Evolutionary conservation across 345 rosid species (phyloP).

Genomic region (Dovyalis caffra): DNA sequence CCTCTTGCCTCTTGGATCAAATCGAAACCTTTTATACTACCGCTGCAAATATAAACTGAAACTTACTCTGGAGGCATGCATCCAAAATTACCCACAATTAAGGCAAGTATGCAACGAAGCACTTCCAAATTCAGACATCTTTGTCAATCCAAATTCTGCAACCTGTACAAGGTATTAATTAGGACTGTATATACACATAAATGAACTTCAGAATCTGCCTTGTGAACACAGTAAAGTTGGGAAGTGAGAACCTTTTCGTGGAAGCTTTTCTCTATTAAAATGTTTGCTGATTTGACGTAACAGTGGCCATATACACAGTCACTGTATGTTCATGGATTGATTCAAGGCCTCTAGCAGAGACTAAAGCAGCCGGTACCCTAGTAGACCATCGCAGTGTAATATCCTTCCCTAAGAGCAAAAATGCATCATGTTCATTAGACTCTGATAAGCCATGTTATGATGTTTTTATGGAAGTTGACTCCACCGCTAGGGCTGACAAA

Average conservation of each 20-base stretch:
- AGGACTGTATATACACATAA: constrained; percentile 55
- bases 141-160: constrained; percentile 88
- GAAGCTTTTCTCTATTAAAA: constrained; percentile 75
- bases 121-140: constrained; percentile 74
- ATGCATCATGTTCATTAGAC: background rate
- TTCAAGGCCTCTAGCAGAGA: constrained; percentile 96
- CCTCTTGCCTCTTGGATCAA: no score
- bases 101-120: constrained; percentile 64
- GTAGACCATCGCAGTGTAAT: constrained; percentile 67
- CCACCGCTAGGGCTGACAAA: no score
- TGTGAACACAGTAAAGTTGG: no score
- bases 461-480: no score
- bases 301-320: constrained; percentile 88
- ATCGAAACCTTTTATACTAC: no score
- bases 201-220: background rate
- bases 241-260: no score
- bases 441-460: no score
- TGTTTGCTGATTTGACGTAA: constrained; percentile 89
- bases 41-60: background rate
- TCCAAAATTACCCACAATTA: constrained; percentile 95
- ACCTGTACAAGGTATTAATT: no score
- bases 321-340: constrained; percentile 95
- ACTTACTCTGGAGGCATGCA: constrained; percentile 98
- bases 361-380: constrained; percentile 88
- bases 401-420: constrained; percentile 46